Conservation (phyloP, 108 stramenopile genomes). For the Craspedostauros australis region DNA sequence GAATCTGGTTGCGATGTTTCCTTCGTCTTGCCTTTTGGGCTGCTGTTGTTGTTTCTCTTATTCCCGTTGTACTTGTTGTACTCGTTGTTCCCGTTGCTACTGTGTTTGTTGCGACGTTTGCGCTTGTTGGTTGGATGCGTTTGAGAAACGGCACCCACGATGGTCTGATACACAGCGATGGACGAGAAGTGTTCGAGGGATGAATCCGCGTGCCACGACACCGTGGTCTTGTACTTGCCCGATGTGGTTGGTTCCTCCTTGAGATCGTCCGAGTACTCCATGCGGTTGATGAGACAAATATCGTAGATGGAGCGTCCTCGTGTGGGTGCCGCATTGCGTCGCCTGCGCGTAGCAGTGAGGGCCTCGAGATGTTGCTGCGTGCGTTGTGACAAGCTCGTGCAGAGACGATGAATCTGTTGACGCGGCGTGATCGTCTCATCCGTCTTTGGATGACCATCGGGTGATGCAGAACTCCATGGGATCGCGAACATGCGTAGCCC, state of each 20-base stretch:
- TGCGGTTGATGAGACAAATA: conserved; percentile 78
- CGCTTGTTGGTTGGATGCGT: no score
- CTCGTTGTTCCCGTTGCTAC: no score
- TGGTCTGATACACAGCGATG: conserved; percentile 69
- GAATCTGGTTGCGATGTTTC: background rate
- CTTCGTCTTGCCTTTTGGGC: background rate
- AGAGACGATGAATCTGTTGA: conserved; percentile 19
- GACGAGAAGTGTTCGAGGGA: conserved; percentile 72
- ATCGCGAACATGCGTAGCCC: conserved; percentile 85
- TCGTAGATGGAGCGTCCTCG: conserved; percentile 38
- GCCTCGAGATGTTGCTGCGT: conserved; percentile 27
- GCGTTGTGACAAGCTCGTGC: conserved; percentile 19
- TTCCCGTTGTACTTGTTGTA: background rate
- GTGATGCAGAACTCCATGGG: conserved; percentile 43
- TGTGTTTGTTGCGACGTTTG: no score
- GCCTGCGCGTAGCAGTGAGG: conserved; percentile 19
- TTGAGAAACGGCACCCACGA: no score
- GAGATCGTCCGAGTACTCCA: conserved; percentile 35
- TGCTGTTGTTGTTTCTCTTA: background rate
- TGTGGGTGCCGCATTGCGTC: conserved; percentile 13
- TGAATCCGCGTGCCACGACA: conserved; percentile 88
- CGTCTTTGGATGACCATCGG: background rate
- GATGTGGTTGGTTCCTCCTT: conserved; percentile 20
- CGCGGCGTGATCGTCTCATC: conserved; percentile 1
- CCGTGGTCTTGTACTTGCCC: conserved; percentile 38